Evolutionary conservation across 768 basidiomycete species (phyloP), one percentile per base, ranked within the genome.

Genomic region (Sporobolomyces roseus): DNA sequence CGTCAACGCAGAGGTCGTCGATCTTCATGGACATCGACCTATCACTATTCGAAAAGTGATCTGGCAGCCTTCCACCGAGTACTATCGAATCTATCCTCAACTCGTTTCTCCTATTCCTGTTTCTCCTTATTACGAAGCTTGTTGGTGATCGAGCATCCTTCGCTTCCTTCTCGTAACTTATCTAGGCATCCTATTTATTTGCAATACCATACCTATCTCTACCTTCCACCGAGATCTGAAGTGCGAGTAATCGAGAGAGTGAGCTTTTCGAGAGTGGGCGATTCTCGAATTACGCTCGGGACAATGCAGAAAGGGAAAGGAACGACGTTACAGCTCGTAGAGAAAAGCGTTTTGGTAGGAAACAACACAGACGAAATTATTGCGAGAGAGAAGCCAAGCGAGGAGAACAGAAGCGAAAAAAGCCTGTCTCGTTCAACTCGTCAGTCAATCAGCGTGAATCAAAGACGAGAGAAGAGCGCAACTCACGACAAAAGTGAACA

Each of bases 1-100:
- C 29, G 19, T 45, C 41, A 58, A 58, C 56, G 56, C 56, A 23
- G 56, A 58, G 41, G 45, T 58, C 41, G 45, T 58, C 41, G 56
- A 58, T 29, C 21, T 58, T 8, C 56, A 58, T 41, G 56, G 56
- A 9, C 45, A n/a, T 41, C 6, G 27, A 7, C 54, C 54, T n/a
- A 30, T 55, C 54, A 7, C 54, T 25, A 10, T 55, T 21, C 54
- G 54, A 5, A 35, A 55, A 36, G 35, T 55, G 35, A 35, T 55
- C 25, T 55, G 32, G 30, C 52, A 32, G 35, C 25, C 50, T 33
- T 19, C 50, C 25, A 53, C 2, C 54, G 54, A 55, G 33, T 55
- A 36, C 23, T 55, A 55, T 35, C 54, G 4, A 55, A 35, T 55
- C n/a, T 38, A 55, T 10, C 35, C 52, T 14, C 52, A 32, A 16